Evolutionary conservation across 345 rosid genomes (phyloP), one percentile per base, ranked within the genome.

Genomic region (Passiflora organensis): DNA sequence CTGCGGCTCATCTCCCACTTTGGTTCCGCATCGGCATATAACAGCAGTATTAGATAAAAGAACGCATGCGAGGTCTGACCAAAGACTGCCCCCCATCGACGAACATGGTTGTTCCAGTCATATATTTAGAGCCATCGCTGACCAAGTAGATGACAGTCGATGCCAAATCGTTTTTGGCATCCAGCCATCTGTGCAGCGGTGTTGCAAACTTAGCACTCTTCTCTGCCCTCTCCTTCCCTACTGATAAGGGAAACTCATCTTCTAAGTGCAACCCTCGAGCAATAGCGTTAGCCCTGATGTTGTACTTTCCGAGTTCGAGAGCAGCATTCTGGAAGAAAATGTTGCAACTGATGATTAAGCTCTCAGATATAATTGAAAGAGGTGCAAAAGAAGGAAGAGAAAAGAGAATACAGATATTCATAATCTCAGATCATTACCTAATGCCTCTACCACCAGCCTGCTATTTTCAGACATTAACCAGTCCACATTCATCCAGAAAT

Each of bases 1-100:
- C 34, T 2, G 8, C 34, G 3, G 3, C 8, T 8, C 34, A 28
- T 28, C 8, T 28, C 8, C 8, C 34, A 8, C 5, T 8, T 2
- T 3, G 34, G 8, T 28, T 8, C 34, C 34, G 34, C 34, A 39
- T 48, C 23, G 46, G 44, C 57, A 37, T 12, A 43, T n/a, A n/a
- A n/a, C n/a, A n/a, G n/a, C n/a, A n/a, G n/a, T n/a, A n/a, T 68
- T 53, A 89, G 82, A 89, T 94, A 53, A 53, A 94, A 14, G 99
- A 86, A 55, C 87, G 76, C 84, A 94, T 59, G 32, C 97, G 86
- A 52, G 99, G 99, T 70, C 99, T 80, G 32, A 66, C 60, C 37
- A 89, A 51, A 32, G 99, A 87, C 73, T 86, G 96, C 0, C 75
- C 99, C 16, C 99, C 97, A 55, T 89, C 99, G 1, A 83, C 91